A percentile compares a stretch with the other conserved stretches of the same genome.
These are phyloP conservation scores for Geotrichum aggregatum DNA, from an alignment of 1,139 yeast genomes.

Conservation along the genomic window DNA sequence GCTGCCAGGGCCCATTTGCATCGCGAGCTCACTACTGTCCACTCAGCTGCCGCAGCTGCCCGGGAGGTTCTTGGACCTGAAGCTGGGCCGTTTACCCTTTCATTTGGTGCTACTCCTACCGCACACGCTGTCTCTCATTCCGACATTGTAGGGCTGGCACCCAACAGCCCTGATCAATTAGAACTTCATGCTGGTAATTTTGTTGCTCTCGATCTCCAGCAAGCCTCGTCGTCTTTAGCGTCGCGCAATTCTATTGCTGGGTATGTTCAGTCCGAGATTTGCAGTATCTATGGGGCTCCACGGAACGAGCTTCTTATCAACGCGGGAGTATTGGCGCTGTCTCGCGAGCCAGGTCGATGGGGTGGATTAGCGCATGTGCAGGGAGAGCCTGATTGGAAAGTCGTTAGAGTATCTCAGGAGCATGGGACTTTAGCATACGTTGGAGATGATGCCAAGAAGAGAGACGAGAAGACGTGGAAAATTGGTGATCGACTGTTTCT, in stretches of 20 bases:
- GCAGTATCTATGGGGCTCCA: slow-evolving; percentile 47
- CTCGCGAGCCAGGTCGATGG: slow-evolving; percentile 54
- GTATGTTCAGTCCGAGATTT: slow-evolving; percentile 58
- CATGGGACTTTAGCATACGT: slow-evolving; percentile 48
- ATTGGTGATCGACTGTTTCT: slow-evolving; percentile 54
- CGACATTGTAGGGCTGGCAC: slow-evolving; percentile 17
- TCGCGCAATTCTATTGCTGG: slow-evolving; percentile 49
- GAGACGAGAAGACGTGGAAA: slow-evolving; percentile 51
- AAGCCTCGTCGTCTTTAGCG: slow-evolving; percentile 62
- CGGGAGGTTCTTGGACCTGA: slow-evolving; percentile 36
- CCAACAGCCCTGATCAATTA: slow-evolving; percentile 30
- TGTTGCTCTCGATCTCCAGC: slow-evolving; percentile 70
- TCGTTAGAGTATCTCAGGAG: slow-evolving; percentile 53
- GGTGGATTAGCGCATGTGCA: slow-evolving; percentile 49
- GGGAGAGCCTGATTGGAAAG: slow-evolving; percentile 46
- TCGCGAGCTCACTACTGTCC: slow-evolving; percentile 56
- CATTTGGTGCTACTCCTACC: slow-evolving; percentile 82
- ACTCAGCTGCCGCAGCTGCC: slow-evolving; percentile 47
- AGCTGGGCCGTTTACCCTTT: slow-evolving; percentile 39
- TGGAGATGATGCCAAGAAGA: slow-evolving; percentile 42
- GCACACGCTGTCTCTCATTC: slow-evolving; percentile 54
- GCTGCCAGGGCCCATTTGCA: slow-evolving; percentile 49
- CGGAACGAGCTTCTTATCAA: slow-evolving; percentile 64
- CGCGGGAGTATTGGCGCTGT: slow-evolving; percentile 68
- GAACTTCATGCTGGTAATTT: slow-evolving; percentile 82